Conservation (phyloP, 805 yeast species). For the Metschnikowia gruessii region DNA sequence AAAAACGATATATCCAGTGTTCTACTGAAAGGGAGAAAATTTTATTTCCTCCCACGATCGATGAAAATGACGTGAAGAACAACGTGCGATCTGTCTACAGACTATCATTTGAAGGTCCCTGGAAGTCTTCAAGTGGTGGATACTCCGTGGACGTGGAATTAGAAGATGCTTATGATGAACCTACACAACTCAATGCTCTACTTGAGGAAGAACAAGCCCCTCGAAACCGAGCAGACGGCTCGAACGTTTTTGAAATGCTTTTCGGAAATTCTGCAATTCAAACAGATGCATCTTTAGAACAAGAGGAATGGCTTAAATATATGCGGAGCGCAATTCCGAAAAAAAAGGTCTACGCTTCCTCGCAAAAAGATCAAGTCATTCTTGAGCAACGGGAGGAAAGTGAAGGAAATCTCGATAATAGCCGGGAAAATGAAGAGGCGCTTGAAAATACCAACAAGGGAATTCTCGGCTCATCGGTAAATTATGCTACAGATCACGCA, state of each 20-base stretch:
- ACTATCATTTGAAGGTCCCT: constrained; percentile 15
- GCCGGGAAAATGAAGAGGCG: constrained; percentile 20
- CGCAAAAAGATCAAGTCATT: constrained; percentile 19
- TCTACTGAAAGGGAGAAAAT: constrained; percentile 1
- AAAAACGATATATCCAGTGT: constrained; percentile 22
- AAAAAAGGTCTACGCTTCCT: constrained; percentile 25
- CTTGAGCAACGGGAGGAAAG: constrained; percentile 13
- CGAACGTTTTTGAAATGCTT: constrained; percentile 11
- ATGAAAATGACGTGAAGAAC: constrained; percentile 21
- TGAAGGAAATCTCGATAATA: constrained; percentile 3
- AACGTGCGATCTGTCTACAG: constrained; percentile 20
- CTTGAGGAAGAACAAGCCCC: background rate
- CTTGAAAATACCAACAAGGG: constrained; percentile 12
- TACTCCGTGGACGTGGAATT: background rate
- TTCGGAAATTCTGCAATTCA: constrained; percentile 9
- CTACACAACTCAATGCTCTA: constrained; percentile 1
- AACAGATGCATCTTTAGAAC: constrained; percentile 4
- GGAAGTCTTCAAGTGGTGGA: constrained; percentile 5
- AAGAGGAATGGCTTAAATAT: constrained; percentile 21
- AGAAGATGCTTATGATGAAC: constrained; percentile 2
- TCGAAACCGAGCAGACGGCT: background rate
- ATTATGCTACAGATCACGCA: background rate
- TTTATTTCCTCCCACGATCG: constrained; percentile 21
- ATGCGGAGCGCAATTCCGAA: constrained; percentile 30
- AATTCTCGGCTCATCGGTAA: constrained; percentile 11